phyloP scores from a whole-genome alignment of 441 rosid species.

The Euphorbia schlechtendalii region DNA sequence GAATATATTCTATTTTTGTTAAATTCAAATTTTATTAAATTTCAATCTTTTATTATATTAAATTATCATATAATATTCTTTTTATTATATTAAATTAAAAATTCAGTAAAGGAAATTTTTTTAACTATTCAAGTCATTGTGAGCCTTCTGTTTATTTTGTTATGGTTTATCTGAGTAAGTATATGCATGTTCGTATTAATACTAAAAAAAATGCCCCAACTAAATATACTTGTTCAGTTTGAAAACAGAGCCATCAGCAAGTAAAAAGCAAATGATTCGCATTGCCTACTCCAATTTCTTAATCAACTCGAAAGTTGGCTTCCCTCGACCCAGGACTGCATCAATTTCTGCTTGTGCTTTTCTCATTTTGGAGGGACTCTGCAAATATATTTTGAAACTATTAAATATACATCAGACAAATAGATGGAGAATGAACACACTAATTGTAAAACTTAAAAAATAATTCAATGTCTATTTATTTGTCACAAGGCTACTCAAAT shows the following conservation, averaged over 20 bases:
- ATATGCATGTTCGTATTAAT: neutral
- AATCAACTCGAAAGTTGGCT: constrained; percentile 58
- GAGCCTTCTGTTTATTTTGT: too few species aligned
- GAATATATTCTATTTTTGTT: too few species aligned
- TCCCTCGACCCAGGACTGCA: constrained; percentile 55
- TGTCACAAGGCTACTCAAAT: constrained; percentile 5
- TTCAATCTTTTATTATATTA: too few species aligned
- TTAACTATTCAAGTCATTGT: too few species aligned
- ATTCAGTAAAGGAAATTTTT: too few species aligned
- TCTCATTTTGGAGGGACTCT: constrained; percentile 72
- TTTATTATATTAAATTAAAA: too few species aligned
- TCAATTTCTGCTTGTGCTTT: constrained; percentile 89
- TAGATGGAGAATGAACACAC: neutral
- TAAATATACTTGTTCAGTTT: neutral
- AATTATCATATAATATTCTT: too few species aligned
- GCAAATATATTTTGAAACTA: constrained; percentile 23
- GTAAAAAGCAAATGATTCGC: constrained; percentile 6
- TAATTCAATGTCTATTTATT: neutral
- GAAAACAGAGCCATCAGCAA: constrained; percentile 3
- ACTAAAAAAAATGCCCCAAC: neutral
- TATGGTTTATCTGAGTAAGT: too few species aligned
- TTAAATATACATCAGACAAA: too few species aligned
- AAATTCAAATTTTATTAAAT: too few species aligned
- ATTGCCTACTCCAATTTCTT: constrained; percentile 66
- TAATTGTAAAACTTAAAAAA: neutral